phyloP scores from a whole-genome alignment of 257 asterid species.

The Petunia secreta region DNA sequence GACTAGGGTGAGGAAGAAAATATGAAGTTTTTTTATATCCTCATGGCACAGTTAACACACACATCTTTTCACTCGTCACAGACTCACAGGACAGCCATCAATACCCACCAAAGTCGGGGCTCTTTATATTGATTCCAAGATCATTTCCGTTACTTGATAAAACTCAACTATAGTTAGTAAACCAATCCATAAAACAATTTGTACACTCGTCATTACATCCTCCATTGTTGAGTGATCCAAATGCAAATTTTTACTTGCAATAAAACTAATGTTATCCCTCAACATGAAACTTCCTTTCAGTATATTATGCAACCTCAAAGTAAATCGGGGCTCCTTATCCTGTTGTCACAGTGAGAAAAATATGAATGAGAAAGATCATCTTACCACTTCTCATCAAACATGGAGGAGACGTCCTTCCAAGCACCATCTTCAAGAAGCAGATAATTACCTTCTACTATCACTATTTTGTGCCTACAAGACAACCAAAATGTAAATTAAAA shows the following conservation, averaged over 20 bases:
- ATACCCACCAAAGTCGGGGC: not conserved
- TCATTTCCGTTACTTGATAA: not conserved
- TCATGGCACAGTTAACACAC: not conserved
- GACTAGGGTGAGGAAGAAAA: too few species aligned
- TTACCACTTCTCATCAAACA: conserved; percentile 92
- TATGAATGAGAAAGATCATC: conserved; percentile 23
- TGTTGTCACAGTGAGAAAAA: conserved; percentile 7
- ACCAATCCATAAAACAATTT: not conserved
- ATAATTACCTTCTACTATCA: conserved; percentile 94
- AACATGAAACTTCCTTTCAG: not conserved
- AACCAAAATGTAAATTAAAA: not conserved
- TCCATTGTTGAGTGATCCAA: not conserved
- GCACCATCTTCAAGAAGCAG: conserved; percentile 70
- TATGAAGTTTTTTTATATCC: not conserved
- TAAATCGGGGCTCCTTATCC: not conserved
- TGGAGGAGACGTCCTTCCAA: conserved; percentile 78
- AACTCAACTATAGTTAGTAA: not conserved
- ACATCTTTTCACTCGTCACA: too few species aligned
- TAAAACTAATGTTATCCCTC: not conserved
- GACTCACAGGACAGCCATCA: not conserved
- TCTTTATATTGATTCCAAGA: not conserved
- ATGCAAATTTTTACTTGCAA: not conserved
- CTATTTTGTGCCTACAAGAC: conserved; percentile 80
- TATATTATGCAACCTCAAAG: not conserved
- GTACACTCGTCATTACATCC: not conserved